A percentile compares a stretch with the other conserved stretches of the same genome.
phyloP scores from a whole-genome alignment of 768 basidiomycete genomes.

The Boletus rubropictus region DNA sequence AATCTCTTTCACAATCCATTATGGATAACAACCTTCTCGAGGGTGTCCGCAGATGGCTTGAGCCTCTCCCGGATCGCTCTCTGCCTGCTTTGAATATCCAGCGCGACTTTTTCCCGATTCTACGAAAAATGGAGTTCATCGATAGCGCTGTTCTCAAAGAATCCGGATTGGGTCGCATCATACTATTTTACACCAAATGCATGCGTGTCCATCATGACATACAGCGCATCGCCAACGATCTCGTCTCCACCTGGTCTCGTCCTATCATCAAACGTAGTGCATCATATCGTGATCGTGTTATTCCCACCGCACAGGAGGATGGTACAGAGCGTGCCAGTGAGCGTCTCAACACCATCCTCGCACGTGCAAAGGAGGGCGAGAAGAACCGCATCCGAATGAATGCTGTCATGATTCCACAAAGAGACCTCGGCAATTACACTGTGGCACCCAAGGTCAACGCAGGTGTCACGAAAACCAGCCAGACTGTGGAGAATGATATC shows the following conservation, averaged over 20 bases:
- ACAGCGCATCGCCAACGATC: slow-evolving; percentile 71
- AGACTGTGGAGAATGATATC: slow-evolving; percentile 67
- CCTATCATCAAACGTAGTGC: slow-evolving; percentile 89
- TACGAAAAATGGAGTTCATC: slow-evolving; percentile 88
- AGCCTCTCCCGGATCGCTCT: slow-evolving; percentile 88
- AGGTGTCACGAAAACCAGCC: slow-evolving; percentile 45
- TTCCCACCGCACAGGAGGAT: slow-evolving; percentile 50
- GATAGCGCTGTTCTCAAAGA: slow-evolving; percentile 88
- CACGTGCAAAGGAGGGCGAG: slow-evolving; percentile 60
- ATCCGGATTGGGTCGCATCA: slow-evolving; percentile 79
- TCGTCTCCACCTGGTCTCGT: slow-evolving; percentile 82
- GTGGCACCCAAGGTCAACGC: slow-evolving; percentile 64
- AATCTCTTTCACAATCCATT: slow-evolving; percentile 83
- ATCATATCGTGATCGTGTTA: slow-evolving; percentile 68
- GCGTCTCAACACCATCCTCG: slow-evolving; percentile 63
- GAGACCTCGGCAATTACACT: slow-evolving; percentile 70
- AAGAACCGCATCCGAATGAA: slow-evolving; percentile 69
- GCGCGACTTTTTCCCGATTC: slow-evolving; percentile 76
- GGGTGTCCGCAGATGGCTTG: slow-evolving; percentile 86
- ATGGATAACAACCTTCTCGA: slow-evolving; percentile 92
- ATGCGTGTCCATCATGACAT: slow-evolving; percentile 83
- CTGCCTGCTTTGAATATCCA: slow-evolving; percentile 96
- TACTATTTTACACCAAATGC: slow-evolving; percentile 95
- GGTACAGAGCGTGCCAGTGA: slow-evolving; percentile 40
- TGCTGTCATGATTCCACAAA: slow-evolving; percentile 77